Percentiles rank a stretch among this genome's conserved stretches.
Evolutionary conservation across 31 red algal genomes (phyloP).

Genomic region (Pterothamnion heteromorphum): DNA sequence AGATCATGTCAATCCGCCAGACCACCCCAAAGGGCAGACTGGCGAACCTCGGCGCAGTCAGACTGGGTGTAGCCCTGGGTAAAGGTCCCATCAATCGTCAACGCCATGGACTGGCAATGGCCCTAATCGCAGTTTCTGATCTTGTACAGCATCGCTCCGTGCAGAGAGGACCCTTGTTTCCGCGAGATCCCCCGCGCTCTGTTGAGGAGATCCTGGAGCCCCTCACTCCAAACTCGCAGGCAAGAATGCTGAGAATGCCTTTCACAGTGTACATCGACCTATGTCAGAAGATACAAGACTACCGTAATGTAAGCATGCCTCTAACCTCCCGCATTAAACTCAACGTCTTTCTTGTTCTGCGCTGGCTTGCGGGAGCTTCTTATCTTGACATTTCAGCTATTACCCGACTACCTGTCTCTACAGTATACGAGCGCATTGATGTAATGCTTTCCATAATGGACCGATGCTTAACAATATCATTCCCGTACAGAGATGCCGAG

Average conservation of each 20-base stretch:
- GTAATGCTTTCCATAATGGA: background rate
- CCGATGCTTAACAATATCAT: background rate
- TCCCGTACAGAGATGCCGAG: background rate
- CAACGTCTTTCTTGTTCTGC: background rate
- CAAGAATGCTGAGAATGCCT: background rate
- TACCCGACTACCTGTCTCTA: background rate
- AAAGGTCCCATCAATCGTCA: too few relatives aligned
- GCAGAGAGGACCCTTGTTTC: too few relatives aligned
- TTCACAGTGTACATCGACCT: background rate
- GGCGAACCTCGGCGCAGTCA: too few relatives aligned
- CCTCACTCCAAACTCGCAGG: background rate
- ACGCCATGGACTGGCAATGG: too few relatives aligned
- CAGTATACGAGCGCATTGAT: background rate
- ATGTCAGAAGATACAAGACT: background rate
- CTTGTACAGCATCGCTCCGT: too few relatives aligned
- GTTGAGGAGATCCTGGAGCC: background rate
- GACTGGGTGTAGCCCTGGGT: too few relatives aligned
- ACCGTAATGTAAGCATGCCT: background rate
- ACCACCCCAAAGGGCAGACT: too few relatives aligned
- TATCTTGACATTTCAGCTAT: background rate
- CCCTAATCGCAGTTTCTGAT: too few relatives aligned
- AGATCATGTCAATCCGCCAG: too few relatives aligned
- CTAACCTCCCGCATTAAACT: background rate
- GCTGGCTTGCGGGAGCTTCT: background rate
- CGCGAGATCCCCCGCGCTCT: too few relatives aligned